A percentile compares a stretch with the other conserved stretches of the same genome.
phyloP scores from a whole-genome alignment of 768 basidiomycete species.

The Tulasnella sp. region DNA sequence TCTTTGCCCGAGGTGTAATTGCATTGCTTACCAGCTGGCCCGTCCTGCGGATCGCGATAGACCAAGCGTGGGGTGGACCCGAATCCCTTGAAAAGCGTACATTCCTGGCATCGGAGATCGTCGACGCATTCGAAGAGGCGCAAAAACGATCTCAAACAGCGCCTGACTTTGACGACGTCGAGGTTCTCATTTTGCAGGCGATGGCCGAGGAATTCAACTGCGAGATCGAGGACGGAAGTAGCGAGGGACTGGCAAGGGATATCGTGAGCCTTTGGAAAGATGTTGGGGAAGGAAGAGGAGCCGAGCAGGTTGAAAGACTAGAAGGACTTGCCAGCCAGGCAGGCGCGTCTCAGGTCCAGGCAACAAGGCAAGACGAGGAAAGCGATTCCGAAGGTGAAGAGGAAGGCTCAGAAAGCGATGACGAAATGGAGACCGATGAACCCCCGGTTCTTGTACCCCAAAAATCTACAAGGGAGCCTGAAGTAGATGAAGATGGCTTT shows the following conservation, averaged over 20 bases:
- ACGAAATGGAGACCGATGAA: constrained; percentile 37
- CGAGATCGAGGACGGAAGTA: constrained; percentile 78
- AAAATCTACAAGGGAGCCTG: constrained; percentile 40
- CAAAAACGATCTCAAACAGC: constrained; percentile 24
- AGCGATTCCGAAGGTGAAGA: constrained; percentile 40
- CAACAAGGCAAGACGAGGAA: constrained; percentile 22
- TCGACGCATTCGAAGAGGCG: constrained; percentile 57
- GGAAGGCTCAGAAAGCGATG: constrained; percentile 39
- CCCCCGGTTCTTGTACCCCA: constrained; percentile 48
- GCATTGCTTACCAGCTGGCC: constrained; percentile 82
- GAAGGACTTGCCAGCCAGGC: constrained; percentile 60
- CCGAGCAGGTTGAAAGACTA: constrained; percentile 49
- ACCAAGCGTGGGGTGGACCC: constrained; percentile 82
- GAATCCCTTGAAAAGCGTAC: constrained; percentile 65
- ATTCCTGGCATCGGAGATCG: constrained; percentile 78
- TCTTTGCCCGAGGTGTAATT: constrained; percentile 84
- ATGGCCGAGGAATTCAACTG: constrained; percentile 87
- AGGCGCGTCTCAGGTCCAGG: constrained; percentile 51
- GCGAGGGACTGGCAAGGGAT: constrained; percentile 66
- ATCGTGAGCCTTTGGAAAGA: constrained; percentile 59
- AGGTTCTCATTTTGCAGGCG: constrained; percentile 74
- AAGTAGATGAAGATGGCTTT: constrained; percentile 91
- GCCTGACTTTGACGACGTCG: constrained; percentile 72
- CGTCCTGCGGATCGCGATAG: constrained; percentile 78
- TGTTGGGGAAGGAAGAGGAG: constrained; percentile 43